phyloP scores from a whole-genome alignment of 257 asterid genomes.

The Apocynum venetum region DNA sequence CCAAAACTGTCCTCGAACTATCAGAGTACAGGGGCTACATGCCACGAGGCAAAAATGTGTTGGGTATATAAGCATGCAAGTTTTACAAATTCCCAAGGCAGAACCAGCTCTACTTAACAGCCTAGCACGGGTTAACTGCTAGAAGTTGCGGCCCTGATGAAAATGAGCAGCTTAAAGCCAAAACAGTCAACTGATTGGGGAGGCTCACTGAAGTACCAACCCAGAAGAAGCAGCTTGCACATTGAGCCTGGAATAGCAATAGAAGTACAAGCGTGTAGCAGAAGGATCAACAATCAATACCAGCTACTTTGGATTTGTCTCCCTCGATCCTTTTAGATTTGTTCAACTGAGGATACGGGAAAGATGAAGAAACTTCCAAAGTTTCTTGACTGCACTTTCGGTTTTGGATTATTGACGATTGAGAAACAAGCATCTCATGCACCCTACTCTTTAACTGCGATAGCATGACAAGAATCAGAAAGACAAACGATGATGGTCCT shows the following conservation, averaged over 20 bases:
- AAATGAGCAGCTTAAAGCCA: neutral
- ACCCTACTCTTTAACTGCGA: slow-evolving; percentile 69
- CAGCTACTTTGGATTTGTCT: neutral
- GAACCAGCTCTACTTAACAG: neutral
- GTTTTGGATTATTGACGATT: slow-evolving; percentile 46
- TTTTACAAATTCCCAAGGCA: neutral
- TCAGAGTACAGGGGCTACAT: neutral
- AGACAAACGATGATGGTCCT: neutral
- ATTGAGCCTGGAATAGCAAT: neutral
- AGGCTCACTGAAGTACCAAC: neutral
- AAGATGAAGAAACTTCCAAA: slow-evolving; percentile 17
- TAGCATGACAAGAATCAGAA: neutral
- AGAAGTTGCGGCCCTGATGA: neutral
- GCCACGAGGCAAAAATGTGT: neutral
- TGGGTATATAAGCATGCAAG: neutral
- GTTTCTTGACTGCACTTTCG: slow-evolving; percentile 32
- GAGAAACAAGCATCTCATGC: slow-evolving; percentile 65
- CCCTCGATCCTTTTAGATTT: neutral
- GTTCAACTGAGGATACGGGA: neutral
- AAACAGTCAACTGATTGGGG: neutral
- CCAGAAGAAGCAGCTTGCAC: neutral
- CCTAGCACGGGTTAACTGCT: neutral
- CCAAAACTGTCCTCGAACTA: neutral
- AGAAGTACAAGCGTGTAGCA: neutral
- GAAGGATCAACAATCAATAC: neutral